Evolutionary conservation across 768 basidiomycete species (phyloP), one percentile per base, ranked within the genome.

Genomic region (Fistulinella prunicolor): DNA sequence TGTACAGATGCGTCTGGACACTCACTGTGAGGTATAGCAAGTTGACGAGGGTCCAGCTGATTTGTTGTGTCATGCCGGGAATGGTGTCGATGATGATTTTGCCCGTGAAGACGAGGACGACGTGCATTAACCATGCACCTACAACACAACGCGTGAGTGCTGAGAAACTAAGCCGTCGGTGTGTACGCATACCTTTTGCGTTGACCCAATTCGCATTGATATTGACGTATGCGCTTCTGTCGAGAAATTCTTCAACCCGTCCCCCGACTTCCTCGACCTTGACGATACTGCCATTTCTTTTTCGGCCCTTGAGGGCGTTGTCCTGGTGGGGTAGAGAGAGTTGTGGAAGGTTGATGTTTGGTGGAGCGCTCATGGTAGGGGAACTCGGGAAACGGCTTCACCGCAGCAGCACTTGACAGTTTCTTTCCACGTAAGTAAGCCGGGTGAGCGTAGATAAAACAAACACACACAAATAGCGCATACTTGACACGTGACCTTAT

Each of bases 41-140:
- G 65, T 96, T 95, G 52, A 93, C 89, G 35, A 92, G 73, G 9
- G 94, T 95, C 96, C 96, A 99, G 65, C 92, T 93, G 38, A 93
- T 74, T 71, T 97, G 83, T 65, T 91, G 92, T 7, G 85, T 86
- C 81, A 98, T 92, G 24, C 93, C 91, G 0, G 96, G 96, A 37
- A 98, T 76, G 16, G 87, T 87, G 73, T 98, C 95, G 60, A 99
- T 81, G 58, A 94, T 78, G 54, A 98, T 79, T 72, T 98, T 99
- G 47, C 90, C 93, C 20, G 81, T 70, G 44, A 89, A 76, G 60
- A 99, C 93, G 62, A 99, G 82, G 34, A 98, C 85, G 46, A 94
- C 82, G 66, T 99, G 96, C 51, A 99, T 97, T 58, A 95, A 72
- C 96, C 96, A 99, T 57, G 96, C 94, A 49, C 96, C 95, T 98